A percentile compares a stretch with the other conserved stretches of the same genome.
Conservation (phyloP, 768 basidiomycete genomes). For the Hortiboletus flavorubellus region DNA sequence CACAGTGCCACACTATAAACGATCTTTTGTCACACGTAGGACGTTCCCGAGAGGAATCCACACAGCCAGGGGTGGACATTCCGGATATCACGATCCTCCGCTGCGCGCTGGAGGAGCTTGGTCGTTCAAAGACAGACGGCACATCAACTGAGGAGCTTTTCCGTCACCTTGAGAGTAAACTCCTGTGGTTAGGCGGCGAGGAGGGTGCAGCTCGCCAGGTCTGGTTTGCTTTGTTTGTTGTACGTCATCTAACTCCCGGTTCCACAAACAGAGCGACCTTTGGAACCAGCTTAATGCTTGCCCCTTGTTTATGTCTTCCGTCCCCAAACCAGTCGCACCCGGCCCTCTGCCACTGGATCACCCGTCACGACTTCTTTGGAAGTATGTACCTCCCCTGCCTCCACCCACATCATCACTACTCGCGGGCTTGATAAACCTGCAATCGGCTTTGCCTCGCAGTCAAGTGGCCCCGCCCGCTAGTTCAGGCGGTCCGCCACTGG, state of each 20-base stretch:
- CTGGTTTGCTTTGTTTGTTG: slow-evolving; percentile 8
- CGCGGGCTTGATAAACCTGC: slow-evolving; percentile 18
- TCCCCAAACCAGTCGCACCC: slow-evolving; percentile 10
- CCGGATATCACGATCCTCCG: slow-evolving; percentile 58
- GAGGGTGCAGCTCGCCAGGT: slow-evolving; percentile 58
- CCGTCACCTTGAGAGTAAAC: slow-evolving; percentile 49
- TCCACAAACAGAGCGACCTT: slow-evolving; percentile 39
- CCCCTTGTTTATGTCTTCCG: slow-evolving; percentile 47
- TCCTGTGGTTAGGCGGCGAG: slow-evolving; percentile 55
- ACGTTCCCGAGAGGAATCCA: slow-evolving; percentile 7
- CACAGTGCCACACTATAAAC: slow-evolving; percentile 44
- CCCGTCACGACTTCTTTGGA: slow-evolving; percentile 35
- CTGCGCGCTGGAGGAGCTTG: slow-evolving; percentile 54
- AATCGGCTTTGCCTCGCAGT: slow-evolving; percentile 18
- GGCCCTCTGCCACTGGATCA: slow-evolving; percentile 10
- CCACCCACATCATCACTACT: slow-evolving; percentile 31
- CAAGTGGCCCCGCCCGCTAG: slow-evolving; percentile 13
- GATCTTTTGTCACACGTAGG: slow-evolving; percentile 28
- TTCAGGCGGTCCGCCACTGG: slow-evolving; percentile 3
- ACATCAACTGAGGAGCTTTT: slow-evolving; percentile 62
- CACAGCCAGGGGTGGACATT: slow-evolving; percentile 29
- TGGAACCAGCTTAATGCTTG: slow-evolving; percentile 57
- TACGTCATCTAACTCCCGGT: background rate
- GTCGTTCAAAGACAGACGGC: slow-evolving; percentile 34
- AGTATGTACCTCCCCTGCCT: slow-evolving; percentile 32